phyloP scores from a whole-genome alignment of 2,329 filamentous ascomycete genomes.

The Calonectria pseudoturangicola region DNA sequence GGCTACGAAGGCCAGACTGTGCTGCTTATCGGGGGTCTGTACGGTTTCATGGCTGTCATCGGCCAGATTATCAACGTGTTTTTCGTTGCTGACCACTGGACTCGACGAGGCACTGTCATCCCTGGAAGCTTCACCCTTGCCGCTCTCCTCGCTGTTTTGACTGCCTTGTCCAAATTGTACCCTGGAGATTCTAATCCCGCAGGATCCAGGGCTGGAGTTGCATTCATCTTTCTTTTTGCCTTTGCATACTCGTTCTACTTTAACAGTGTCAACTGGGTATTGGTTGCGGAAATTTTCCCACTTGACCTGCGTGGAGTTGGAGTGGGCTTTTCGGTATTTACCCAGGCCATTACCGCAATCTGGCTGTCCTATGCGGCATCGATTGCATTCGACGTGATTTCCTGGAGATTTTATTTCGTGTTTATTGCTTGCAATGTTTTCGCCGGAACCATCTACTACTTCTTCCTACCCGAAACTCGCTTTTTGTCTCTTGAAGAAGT shows the following conservation, averaged over 20 bases:
- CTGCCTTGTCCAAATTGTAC: slow-evolving; percentile 35
- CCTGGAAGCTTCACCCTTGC: slow-evolving; percentile 33
- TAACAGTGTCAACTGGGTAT: slow-evolving; percentile 58
- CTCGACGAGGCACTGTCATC: slow-evolving; percentile 44
- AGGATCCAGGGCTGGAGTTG: slow-evolving; percentile 54
- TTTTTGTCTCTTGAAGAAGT: slow-evolving; percentile 59
- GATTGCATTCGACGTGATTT: slow-evolving; percentile 54
- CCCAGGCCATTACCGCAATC: slow-evolving; percentile 56
- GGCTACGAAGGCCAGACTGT: slow-evolving; percentile 68
- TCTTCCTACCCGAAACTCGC: slow-evolving; percentile 60
- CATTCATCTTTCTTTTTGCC: slow-evolving; percentile 58
- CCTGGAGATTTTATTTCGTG: slow-evolving; percentile 58
- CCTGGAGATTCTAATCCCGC: slow-evolving; percentile 45
- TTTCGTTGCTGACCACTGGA: slow-evolving; percentile 57
- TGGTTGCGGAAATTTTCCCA: slow-evolving; percentile 56
- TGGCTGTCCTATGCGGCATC: slow-evolving; percentile 56
- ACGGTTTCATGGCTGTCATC: slow-evolving; percentile 58
- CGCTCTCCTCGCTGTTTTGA: slow-evolving; percentile 30
- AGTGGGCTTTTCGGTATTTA: slow-evolving; percentile 54
- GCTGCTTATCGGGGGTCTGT: slow-evolving; percentile 68
- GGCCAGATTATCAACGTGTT: slow-evolving; percentile 58
- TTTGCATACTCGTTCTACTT: slow-evolving; percentile 57
- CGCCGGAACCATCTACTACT: slow-evolving; percentile 56
- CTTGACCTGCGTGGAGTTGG: slow-evolving; percentile 53
- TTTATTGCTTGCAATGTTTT: slow-evolving; percentile 58